Percentiles rank a stretch among this genome's conserved stretches.
Conservation (phyloP, 2,329 filamentous ascomycete species). For the Arthrobotrys sphaeroides region DNA sequence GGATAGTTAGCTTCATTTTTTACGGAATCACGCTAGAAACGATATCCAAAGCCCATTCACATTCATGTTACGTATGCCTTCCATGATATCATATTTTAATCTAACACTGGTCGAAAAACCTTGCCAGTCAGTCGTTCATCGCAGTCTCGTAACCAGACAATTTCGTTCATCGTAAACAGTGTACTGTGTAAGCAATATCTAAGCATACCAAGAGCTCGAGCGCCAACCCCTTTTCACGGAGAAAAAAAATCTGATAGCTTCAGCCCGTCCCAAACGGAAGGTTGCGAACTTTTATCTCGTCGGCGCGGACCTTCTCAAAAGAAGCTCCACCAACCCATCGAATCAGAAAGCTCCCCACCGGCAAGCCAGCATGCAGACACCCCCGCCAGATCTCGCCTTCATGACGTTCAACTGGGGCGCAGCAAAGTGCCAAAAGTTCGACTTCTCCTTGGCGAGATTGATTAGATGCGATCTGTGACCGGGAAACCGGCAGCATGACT, state of each 20-base stretch:
- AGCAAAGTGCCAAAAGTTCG: constrained; percentile 12
- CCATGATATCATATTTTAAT: background rate
- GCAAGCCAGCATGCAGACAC: background rate
- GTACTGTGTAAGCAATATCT: background rate
- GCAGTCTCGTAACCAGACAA: too few relatives aligned
- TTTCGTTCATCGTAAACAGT: too few relatives aligned
- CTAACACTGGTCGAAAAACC: too few relatives aligned
- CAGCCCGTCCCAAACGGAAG: constrained; percentile 19
- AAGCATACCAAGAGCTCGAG: constrained; percentile 8
- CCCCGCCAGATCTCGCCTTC: constrained; percentile 1
- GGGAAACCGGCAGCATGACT: constrained; percentile 27
- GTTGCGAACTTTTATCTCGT: constrained; percentile 5
- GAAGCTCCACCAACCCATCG: background rate
- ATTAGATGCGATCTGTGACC: constrained; percentile 29
- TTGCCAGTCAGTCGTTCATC: too few relatives aligned
- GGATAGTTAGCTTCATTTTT: constrained; percentile 8
- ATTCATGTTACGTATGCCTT: background rate
- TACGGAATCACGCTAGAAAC: constrained; percentile 3
- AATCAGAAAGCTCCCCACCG: constrained; percentile 16
- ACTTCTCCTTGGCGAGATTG: constrained; percentile 22
- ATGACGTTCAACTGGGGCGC: constrained; percentile 40
- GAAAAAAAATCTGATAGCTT: background rate
- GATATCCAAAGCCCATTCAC: constrained; percentile 10
- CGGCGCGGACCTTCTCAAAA: constrained; percentile 14
- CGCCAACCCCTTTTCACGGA: background rate